Evolutionary conservation across 1,139 yeast species (phyloP).

Genomic region (Taphrina confusa): DNA sequence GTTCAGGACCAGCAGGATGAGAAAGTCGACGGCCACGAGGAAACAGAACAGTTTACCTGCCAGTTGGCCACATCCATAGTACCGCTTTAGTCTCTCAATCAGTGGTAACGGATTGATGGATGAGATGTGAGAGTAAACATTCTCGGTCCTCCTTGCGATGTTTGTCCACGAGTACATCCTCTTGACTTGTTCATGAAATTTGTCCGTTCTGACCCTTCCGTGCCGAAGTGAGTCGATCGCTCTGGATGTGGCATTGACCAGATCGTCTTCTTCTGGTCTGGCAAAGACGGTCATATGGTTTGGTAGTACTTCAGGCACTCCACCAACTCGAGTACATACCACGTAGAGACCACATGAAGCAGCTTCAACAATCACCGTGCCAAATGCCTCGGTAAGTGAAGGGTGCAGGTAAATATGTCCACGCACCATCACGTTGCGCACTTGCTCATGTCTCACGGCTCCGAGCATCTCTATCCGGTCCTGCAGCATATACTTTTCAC

Average conservation of each 20-base stretch:
- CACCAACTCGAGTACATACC: constrained; percentile 95
- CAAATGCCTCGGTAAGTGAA: constrained; percentile 94
- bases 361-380: constrained; percentile 95
- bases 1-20: constrained; percentile 64
- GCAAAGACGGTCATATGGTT: constrained; percentile 92
- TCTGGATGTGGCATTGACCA: constrained; percentile 39
- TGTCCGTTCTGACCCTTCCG: constrained; percentile 65
- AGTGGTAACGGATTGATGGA: constrained; percentile 54
- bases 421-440: constrained; percentile 81
- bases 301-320: constrained; percentile 95
- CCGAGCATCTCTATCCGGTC: constrained; percentile 86
- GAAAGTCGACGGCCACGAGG: constrained; percentile 75
- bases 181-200: constrained; percentile 75
- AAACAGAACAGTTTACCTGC: constrained; percentile 81
- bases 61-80: constrained; percentile 74
- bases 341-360: constrained; percentile 94
- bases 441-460: constrained; percentile 87
- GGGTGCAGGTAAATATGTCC: constrained; percentile 96
- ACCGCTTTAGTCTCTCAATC: constrained; percentile 57
- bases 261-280: constrained; percentile 69
- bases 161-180: constrained; percentile 91
- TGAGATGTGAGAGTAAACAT: constrained; percentile 67
- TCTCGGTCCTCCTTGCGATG: constrained; percentile 81
- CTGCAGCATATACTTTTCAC: constrained; percentile 81
- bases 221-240: constrained; percentile 40